Percentiles rank a stretch among this genome's conserved stretches.
These are phyloP conservation scores for Artomyces pyxidatus DNA, from an alignment of 768 basidiomycete genomes.

Conservation along the genomic window DNA sequence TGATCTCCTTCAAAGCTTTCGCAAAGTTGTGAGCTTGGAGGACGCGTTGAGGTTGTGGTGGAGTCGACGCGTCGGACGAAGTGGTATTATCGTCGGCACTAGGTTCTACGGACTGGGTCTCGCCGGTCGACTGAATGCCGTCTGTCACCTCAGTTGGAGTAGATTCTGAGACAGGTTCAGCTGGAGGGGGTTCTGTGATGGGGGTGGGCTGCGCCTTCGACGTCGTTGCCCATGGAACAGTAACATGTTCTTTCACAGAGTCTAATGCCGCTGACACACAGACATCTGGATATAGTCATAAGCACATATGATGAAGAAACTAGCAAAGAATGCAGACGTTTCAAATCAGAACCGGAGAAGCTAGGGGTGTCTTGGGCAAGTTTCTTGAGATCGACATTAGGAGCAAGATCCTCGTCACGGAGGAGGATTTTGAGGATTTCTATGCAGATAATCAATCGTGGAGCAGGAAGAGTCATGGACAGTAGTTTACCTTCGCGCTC, in stretches of 20 bases:
- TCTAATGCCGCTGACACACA: slow-evolving; percentile 91
- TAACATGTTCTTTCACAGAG: slow-evolving; percentile 78
- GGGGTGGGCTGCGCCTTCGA: slow-evolving; percentile 2
- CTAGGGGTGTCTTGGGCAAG: slow-evolving; percentile 70
- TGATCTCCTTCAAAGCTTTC: slow-evolving; percentile 83
- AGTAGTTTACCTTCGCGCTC: slow-evolving; percentile 67
- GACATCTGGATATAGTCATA: slow-evolving; percentile 45
- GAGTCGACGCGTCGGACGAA: not conserved
- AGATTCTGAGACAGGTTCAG: slow-evolving; percentile 4
- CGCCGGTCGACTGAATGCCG: no score
- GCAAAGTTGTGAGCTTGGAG: slow-evolving; percentile 62
- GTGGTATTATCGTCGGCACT: no score
- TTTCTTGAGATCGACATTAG: slow-evolving; percentile 50
- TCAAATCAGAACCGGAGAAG: slow-evolving; percentile 93
- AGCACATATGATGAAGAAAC: not conserved
- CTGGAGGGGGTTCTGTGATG: not conserved
- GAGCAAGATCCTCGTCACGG: slow-evolving; percentile 64
- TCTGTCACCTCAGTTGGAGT: no score
- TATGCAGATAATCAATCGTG: slow-evolving; percentile 22
- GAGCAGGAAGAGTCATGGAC: not conserved
- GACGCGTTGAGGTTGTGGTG: slow-evolving; percentile 24
- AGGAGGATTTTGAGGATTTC: slow-evolving; percentile 85
- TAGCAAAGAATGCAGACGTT: slow-evolving; percentile 49
- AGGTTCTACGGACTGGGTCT: no score
- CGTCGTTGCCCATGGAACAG: slow-evolving; percentile 62